Evolutionary conservation across 192 early-diverging fungal species (phyloP).

Genomic region (Lobosporangium transversale): DNA sequence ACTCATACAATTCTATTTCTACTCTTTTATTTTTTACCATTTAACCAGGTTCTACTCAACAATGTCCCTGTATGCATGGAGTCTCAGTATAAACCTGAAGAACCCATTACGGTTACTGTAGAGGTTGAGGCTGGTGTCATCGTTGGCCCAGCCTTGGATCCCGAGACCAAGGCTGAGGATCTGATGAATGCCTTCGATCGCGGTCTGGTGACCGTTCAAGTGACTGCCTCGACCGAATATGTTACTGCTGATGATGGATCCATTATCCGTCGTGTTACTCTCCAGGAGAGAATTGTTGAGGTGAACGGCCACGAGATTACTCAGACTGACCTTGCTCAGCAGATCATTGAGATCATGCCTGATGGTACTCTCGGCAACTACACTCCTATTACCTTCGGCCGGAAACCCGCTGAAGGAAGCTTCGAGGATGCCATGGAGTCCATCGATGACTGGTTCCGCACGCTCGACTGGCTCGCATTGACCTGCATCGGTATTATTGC

Average conservation of each 20-base stretch:
- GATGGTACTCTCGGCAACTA: conserved; percentile 54
- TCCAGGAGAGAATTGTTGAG: conserved; percentile 61
- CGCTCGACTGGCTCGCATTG: conserved; percentile 41
- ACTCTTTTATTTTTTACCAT: conserved; percentile 5
- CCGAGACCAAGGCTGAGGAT: conserved; percentile 53
- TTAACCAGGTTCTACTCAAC: conserved; percentile 61
- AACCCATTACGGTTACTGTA: conserved; percentile 29
- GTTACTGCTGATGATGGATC: conserved; percentile 50
- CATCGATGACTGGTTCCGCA: conserved; percentile 36
- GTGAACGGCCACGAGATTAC: conserved; percentile 63
- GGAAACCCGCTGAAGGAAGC: too few species aligned
- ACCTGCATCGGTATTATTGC: conserved; percentile 20
- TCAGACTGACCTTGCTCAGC: conserved; percentile 63
- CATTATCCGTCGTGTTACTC: conserved; percentile 60
- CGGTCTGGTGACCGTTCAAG: conserved; percentile 66
- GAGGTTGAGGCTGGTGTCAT: conserved; percentile 47
- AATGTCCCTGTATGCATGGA: conserved; percentile 59
- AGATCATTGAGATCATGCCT: conserved; percentile 65
- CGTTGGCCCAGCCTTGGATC: conserved; percentile 48
- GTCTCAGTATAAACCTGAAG: conserved; percentile 40
- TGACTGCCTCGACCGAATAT: conserved; percentile 57
- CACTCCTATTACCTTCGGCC: conserved; percentile 38
- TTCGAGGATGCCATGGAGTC: conserved; percentile 34
- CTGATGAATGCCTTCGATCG: conserved; percentile 59
- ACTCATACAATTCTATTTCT: not conserved